Conservation (phyloP, 2,329 filamentous ascomycete species). For the Venturia aucupariae region DNA sequence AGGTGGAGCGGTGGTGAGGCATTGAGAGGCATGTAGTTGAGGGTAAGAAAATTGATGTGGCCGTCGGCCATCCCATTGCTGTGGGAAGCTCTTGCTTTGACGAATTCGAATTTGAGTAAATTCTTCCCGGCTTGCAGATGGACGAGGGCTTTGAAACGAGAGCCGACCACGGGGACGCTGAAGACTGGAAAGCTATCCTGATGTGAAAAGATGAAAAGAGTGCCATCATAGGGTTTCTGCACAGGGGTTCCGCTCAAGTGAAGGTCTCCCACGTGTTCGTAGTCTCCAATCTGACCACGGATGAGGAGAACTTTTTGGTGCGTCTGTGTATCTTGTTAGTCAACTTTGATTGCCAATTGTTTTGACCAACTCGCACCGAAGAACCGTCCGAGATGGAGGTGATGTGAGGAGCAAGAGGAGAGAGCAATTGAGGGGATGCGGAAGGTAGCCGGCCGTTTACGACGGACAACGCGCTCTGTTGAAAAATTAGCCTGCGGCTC, state of each 20-base stretch:
- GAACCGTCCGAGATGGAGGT: slow-evolving; percentile 71
- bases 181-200: slow-evolving; percentile 78
- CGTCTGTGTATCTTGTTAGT: slow-evolving; percentile 47
- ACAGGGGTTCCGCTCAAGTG: slow-evolving; percentile 8
- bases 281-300: slow-evolving; percentile 71
- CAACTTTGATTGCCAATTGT: slow-evolving; percentile 16
- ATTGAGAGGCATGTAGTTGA: slow-evolving; percentile 77
- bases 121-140: slow-evolving; percentile 91
- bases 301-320: slow-evolving; percentile 85
- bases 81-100: slow-evolving; percentile 68
- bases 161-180: slow-evolving; percentile 79
- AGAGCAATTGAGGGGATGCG: slow-evolving; percentile 28
- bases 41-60: slow-evolving; percentile 19
- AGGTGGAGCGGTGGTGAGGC: slow-evolving; percentile 78
- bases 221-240: slow-evolving; percentile 56
- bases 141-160: slow-evolving; percentile 83
- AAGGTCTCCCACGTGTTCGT: slow-evolving; percentile 34
- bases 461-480: not conserved
- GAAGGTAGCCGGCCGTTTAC: not conserved
- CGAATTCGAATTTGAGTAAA: slow-evolving; percentile 77
- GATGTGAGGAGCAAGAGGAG: slow-evolving; percentile 72
- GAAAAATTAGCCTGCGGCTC: not conserved
- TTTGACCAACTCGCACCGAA: slow-evolving; percentile 54
- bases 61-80: slow-evolving; percentile 32
- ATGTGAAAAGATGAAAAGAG: slow-evolving; percentile 66